Base-by-base conservation (phyloP, 2,329 filamentous ascomycete genomes). In the Cladosporium halotolerans region DNA sequence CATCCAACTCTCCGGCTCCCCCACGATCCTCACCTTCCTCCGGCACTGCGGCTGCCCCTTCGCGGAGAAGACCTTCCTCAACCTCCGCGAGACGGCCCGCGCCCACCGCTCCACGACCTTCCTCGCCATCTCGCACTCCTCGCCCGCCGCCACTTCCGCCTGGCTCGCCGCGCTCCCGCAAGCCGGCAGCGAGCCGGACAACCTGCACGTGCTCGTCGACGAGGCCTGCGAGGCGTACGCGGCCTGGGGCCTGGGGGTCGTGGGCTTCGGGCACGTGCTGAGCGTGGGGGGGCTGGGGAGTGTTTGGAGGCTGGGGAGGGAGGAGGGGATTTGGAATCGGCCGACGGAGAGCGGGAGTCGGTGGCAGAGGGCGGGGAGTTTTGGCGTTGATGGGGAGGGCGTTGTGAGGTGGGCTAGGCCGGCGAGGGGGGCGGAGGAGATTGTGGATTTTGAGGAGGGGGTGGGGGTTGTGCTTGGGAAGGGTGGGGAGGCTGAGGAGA, bases 31-130 rank as follows among this genome's bases (percentile, higher is more conserved):
- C 16, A 77, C 81, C 13, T 89, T 89, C 62, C 74, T 89, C 5
- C 76, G 86, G 33, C 85, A 89, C 66, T 89, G 85, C 65, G 86
- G 85, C 33, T 88, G 85, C 71, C 85, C 85, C 9, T 88, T 85
- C 86, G 77, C 67, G 3, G 67, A 69, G 53, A 67, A 68, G 46
- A 68, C 67, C 8, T 66, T 85, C 68, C 73, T 74, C 52, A 61
- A 65, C 32, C 72, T 87, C 31, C 75, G 79, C 42, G 66, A 73
- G 41, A 66, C 81, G 54, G 82, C 82, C 11, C 69, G 71, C 38
- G 62, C 70, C 33, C 69, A 84, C 64, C 70, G 71, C 9, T 67
- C 73, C 19, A 67, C 83, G 9, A 72, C 77, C 62, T 85, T 80
- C 71, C 67, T 85, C 47, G 83, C 83, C 43, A 72, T 86, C 13